phyloP scores from a whole-genome alignment of 2,329 filamentous ascomycete species.

The Fusarium lyarnte region DNA sequence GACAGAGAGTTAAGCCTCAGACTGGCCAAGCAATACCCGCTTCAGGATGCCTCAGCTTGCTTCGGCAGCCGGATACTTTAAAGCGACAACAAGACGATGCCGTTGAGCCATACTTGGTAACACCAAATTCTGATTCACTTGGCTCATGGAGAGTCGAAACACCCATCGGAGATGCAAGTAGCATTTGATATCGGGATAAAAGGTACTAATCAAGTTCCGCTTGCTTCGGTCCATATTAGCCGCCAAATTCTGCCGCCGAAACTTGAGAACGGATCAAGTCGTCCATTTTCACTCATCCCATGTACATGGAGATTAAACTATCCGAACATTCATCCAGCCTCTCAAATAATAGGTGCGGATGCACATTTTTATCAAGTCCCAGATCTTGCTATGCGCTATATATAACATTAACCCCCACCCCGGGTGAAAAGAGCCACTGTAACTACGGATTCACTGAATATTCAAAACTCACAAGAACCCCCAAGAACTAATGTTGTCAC shows the following conservation, averaged over 20 bases:
- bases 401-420: conserved; percentile 28
- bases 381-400: conserved; percentile 28
- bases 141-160: conserved; percentile 7
- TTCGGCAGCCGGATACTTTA: not conserved
- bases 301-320: conserved; percentile 16
- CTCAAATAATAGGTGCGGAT: conserved; percentile 2
- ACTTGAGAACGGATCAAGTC: conserved; percentile 19
- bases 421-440: conserved; percentile 5
- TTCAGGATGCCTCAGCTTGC: not conserved
- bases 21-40: conserved; percentile 11
- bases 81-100: not conserved
- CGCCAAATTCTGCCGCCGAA: conserved; percentile 27
- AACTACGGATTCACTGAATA: not conserved
- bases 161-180: conserved; percentile 7
- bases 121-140: conserved; percentile 12
- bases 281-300: conserved; percentile 14
- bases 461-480: not conserved
- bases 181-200: conserved; percentile 1
- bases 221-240: conserved; percentile 20
- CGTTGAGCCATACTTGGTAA: conserved; percentile 1
- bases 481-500: not conserved
- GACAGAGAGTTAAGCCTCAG: not conserved
- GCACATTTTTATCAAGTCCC: conserved; percentile 21
- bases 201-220: conserved; percentile 13
- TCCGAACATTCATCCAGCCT: conserved; percentile 9